Evolutionary conservation across 768 basidiomycete genomes (phyloP).

Genomic region (Tulasnella calospora): DNA sequence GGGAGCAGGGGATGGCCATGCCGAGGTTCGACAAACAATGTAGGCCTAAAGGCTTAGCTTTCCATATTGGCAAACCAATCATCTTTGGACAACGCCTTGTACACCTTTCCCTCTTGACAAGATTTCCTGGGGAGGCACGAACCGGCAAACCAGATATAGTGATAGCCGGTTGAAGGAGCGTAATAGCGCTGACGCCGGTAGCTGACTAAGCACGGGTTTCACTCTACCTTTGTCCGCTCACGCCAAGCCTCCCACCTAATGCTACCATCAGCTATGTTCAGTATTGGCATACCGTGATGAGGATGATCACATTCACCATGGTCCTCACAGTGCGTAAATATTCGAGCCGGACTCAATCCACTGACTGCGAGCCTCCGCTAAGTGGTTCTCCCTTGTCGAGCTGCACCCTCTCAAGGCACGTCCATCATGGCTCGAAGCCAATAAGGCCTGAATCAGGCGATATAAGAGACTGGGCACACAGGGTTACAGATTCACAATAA

Average conservation of each 20-base stretch:
- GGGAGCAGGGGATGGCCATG: background rate
- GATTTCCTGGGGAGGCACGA: background rate
- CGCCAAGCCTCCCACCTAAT: too few species aligned
- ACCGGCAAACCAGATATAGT: background rate
- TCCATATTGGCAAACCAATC: background rate
- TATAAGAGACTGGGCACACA: too few species aligned
- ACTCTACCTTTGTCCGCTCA: conserved; percentile 40
- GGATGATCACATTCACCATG: too few species aligned
- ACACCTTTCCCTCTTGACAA: background rate
- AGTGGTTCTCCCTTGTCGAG: background rate
- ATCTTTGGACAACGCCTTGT: background rate
- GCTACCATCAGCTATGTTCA: too few species aligned
- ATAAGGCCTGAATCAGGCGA: background rate
- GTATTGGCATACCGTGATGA: too few species aligned
- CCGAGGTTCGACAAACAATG: background rate
- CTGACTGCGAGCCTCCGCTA: background rate
- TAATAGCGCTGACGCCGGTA: background rate
- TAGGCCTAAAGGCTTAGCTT: background rate
- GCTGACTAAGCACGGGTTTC: background rate
- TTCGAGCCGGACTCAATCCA: too few species aligned
- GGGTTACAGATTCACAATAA: background rate
- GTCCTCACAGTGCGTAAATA: background rate
- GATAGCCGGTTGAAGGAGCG: background rate
- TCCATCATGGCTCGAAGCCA: background rate
- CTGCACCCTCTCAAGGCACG: background rate